These are phyloP conservation scores for Fraxinus paxiana DNA, from an alignment of 305 asterid genomes.

Conservation along the genomic window DNA sequence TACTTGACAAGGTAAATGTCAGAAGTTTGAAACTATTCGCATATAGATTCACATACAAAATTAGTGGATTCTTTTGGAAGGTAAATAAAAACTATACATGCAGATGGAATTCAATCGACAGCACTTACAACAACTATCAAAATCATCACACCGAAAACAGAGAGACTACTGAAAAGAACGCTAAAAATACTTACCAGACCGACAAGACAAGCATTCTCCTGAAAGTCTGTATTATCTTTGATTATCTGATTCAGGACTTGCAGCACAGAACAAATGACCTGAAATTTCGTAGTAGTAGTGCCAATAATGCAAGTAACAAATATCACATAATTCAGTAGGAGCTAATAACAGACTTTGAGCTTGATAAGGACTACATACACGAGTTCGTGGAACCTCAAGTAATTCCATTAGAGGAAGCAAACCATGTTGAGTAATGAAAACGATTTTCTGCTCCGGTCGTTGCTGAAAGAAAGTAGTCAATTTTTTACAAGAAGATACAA, in stretches of 20 bases:
- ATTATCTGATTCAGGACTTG: slow-evolving; percentile 87
- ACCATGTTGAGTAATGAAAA: slow-evolving; percentile 90
- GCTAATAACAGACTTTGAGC: slow-evolving; percentile 3
- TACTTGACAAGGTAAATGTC: neutral
- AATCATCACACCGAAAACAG: neutral
- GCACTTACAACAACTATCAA: neutral
- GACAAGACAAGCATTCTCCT: slow-evolving; percentile 96
- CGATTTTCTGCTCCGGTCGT: slow-evolving; percentile 89
- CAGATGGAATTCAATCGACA: neutral
- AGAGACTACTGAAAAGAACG: slow-evolving; percentile 14
- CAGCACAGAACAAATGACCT: slow-evolving; percentile 88
- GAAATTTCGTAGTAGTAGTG: slow-evolving; percentile 27
- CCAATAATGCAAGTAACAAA: slow-evolving; percentile 19
- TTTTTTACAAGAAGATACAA: slow-evolving; percentile 88
- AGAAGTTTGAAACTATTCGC: neutral
- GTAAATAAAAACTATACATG: neutral
- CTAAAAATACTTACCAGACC: slow-evolving; percentile 74
- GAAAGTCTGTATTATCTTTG: slow-evolving; percentile 84
- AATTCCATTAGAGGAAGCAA: slow-evolving; percentile 91
- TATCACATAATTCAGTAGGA: slow-evolving; percentile 7
- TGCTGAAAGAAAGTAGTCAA: slow-evolving; percentile 72
- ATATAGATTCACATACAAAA: neutral
- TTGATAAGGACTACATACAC: slow-evolving; percentile 49
- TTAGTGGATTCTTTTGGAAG: neutral
- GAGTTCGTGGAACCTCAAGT: slow-evolving; percentile 83